A percentile compares a stretch with the other conserved stretches of the same genome.
Conservation (phyloP, 2,329 filamentous ascomycete genomes). For the Chaetomium strumarium region DNA sequence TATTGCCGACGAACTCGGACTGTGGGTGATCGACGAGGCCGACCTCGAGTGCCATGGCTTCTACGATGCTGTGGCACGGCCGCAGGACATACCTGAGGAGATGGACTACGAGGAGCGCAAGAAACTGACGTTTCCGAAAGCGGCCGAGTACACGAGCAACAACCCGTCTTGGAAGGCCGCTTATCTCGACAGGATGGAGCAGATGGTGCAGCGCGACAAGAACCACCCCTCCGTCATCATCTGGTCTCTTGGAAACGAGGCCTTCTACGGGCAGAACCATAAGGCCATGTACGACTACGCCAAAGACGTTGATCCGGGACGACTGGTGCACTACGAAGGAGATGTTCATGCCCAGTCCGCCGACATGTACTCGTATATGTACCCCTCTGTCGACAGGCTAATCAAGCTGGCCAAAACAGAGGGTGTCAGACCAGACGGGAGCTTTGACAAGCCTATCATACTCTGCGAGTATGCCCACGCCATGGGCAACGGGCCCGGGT, state of each 20-base stretch:
- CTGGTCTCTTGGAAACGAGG: conserved; percentile 69
- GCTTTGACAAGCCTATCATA: conserved; percentile 52
- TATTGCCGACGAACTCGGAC: conserved; percentile 58
- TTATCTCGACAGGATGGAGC: conserved; percentile 61
- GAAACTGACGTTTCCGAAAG: conserved; percentile 46
- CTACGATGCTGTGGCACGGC: conserved; percentile 43
- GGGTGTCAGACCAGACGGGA: conserved; percentile 37
- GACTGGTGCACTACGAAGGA: conserved; percentile 62
- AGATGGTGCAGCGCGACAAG: conserved; percentile 63
- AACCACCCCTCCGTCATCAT: conserved; percentile 66
- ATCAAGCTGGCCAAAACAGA: conserved; percentile 39
- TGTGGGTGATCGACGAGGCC: conserved; percentile 53
- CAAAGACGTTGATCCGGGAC: conserved; percentile 50
- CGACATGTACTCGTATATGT: conserved; percentile 66
- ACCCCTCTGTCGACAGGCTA: conserved; percentile 49
- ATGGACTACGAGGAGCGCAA: conserved; percentile 57
- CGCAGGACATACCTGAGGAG: conserved; percentile 47
- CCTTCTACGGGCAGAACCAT: conserved; percentile 65
- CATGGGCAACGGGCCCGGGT: conserved; percentile 71
- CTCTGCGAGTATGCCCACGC: conserved; percentile 56
- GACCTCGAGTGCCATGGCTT: conserved; percentile 51
- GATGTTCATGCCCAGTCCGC: conserved; percentile 53
- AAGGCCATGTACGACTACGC: conserved; percentile 60
- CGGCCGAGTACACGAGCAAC: conserved; percentile 54
- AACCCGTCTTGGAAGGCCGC: conserved; percentile 56